Evolutionary conservation across 164 flowering plant species (phyloP).

Genomic region (Vitis vinifera): DNA sequence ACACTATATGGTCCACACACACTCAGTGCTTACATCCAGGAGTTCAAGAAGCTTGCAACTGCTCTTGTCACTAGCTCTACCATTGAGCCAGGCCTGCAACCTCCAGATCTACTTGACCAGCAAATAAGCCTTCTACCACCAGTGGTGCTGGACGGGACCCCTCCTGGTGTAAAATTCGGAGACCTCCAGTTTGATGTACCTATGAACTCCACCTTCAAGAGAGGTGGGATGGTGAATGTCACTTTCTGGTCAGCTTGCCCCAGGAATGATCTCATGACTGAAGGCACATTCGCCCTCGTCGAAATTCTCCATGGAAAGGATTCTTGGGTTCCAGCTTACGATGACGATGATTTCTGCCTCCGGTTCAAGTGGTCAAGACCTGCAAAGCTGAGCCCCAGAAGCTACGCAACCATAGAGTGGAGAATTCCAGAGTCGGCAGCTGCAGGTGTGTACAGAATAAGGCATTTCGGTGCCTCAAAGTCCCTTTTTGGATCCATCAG

Average conservation of each 20-base stretch:
- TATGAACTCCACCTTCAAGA: conserved; percentile 66
- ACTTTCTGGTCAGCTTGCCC: conserved; percentile 94
- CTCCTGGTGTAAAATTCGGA: conserved; percentile 73
- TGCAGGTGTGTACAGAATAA: conserved; percentile 78
- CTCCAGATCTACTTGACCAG: conserved; percentile 83
- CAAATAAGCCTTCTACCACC: conserved; percentile 86
- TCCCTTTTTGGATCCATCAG: conserved; percentile 57
- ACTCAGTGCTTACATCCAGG: conserved; percentile 87
- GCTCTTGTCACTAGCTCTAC: conserved; percentile 55
- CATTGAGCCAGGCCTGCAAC: conserved; percentile 63
- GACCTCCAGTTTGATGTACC: conserved; percentile 71
- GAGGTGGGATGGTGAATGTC: conserved; percentile 63
- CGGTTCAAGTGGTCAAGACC: conserved; percentile 93
- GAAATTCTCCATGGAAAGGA: conserved; percentile 64
- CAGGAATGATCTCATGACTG: conserved; percentile 93
- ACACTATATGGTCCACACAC: conserved; percentile 95
- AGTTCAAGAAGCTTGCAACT: conserved; percentile 79
- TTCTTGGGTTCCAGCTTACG: conserved; percentile 79
- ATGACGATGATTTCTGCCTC: conserved; percentile 92
- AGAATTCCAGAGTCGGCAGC: conserved; percentile 63
- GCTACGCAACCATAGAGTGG: conserved; percentile 89
- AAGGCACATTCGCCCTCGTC: conserved; percentile 89
- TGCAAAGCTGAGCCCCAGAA: conserved; percentile 60
- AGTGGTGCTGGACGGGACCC: conserved; percentile 74
- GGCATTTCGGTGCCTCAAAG: conserved; percentile 90